Evolutionary conservation across 1,139 yeast genomes (phyloP), one percentile per base, ranked within the genome.

Genomic region (Candida tunisiensis): DNA sequence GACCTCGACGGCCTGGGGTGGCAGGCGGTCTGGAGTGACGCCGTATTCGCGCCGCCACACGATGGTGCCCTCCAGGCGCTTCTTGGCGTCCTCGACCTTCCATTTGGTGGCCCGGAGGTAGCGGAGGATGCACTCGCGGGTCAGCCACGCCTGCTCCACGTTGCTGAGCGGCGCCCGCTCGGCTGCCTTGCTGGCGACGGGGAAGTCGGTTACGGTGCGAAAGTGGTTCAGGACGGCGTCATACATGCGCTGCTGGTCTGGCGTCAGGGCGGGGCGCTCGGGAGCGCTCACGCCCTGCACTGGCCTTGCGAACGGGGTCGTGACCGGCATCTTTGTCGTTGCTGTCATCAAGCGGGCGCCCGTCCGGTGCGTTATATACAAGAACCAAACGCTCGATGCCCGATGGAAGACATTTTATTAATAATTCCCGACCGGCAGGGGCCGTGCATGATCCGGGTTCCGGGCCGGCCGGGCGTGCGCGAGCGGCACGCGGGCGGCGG

Each of bases 31-130:
- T 51, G 74, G 65, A 18, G 69, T 68, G 16, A 83, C 74, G 8
- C 95, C 96, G 49, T 82, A 85, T 29, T 80, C 80, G 39, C 95
- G 69, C 55, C 96, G 69, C 96, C 96, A 88, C 3, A 79, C 68
- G 10, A 88, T 39, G 0, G 95, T 75, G 15, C 68, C 69, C 39
- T 71, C 74, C 7, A 88, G 58, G 40, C 98, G 65, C 36, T 66
- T 67, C 28, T 72, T 74, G 16, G 92, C 77, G 13, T 72, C 77
- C 16, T 65, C 61, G 1, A 63, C 60, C 24, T 69, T 65, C 95
- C 96, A 88, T 49, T 82, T 85, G 26, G 93, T 74, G 8, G 96
- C 98, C 27, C 94, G 63, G 31, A 85, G 57, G 44, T 85, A 88
- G 43, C 98, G 63, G 42, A 82, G 53, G 31, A 88, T 62, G 45